These are phyloP conservation scores for Lactarius vividus DNA, from an alignment of 768 basidiomycete genomes.

Conservation along the genomic window DNA sequence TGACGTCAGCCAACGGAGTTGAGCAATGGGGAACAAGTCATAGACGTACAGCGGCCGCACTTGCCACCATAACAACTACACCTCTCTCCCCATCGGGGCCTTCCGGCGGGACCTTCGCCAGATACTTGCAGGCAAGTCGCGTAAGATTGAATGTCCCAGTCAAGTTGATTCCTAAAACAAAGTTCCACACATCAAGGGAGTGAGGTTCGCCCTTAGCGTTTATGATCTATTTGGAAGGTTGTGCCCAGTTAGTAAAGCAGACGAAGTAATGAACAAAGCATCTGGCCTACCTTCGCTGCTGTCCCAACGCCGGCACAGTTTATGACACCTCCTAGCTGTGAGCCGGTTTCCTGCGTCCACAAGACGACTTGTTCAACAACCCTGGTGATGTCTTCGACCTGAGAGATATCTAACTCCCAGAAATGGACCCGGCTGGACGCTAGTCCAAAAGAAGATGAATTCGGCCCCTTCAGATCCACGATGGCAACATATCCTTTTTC, in stretches of 20 bases:
- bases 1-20: not conserved
- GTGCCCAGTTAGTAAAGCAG: not conserved
- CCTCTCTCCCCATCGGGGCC: constrained; percentile 53
- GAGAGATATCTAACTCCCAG: constrained; percentile 32
- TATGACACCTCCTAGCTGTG: constrained; percentile 55
- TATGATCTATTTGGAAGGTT: constrained; percentile 41
- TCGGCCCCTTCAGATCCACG: constrained; percentile 47
- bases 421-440: constrained; percentile 16
- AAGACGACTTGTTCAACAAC: constrained; percentile 31
- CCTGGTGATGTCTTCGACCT: constrained; percentile 29
- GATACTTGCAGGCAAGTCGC: constrained; percentile 48
- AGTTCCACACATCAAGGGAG: constrained; percentile 50
- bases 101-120: constrained; percentile 46
- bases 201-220: constrained; percentile 47
- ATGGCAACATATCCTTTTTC: constrained; percentile 36
- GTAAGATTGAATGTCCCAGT: constrained; percentile 61
- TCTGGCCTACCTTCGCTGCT: constrained; percentile 31
- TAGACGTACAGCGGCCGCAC: constrained; percentile 44
- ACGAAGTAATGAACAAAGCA: not conserved
- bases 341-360: constrained; percentile 37
- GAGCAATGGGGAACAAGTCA: not conserved
- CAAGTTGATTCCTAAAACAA: constrained; percentile 52
- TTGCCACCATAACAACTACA: constrained; percentile 55
- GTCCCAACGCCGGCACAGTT: constrained; percentile 56
- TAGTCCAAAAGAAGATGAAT: not conserved